Conservation (phyloP, 306 rosid species). For the Cicer bijugum region DNA sequence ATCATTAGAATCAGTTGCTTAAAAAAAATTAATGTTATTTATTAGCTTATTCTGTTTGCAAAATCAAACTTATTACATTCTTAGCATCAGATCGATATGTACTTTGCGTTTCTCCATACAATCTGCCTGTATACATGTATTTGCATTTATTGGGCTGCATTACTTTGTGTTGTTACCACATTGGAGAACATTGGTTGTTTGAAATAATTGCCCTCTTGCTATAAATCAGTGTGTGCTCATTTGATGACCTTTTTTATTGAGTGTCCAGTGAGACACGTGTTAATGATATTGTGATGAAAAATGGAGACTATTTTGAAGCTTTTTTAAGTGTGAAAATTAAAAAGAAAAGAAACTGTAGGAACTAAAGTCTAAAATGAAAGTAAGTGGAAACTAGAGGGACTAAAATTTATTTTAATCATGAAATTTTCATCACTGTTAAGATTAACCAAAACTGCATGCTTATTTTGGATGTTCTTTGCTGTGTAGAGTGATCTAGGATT, state of each 20-base stretch:
- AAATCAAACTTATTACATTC: constrained; percentile 9
- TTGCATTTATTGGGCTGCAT: background rate
- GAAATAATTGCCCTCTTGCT: constrained; percentile 15
- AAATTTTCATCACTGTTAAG: background rate
- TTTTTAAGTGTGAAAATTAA: background rate
- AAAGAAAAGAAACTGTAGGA: background rate
- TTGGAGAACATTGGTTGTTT: background rate
- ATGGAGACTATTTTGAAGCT: constrained; percentile 16
- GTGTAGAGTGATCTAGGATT: background rate
- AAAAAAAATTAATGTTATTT: constrained; percentile 14
- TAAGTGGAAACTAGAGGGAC: constrained; percentile 1
- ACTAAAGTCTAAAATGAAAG: background rate
- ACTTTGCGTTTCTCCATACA: background rate
- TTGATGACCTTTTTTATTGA: background rate
- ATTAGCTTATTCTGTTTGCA: constrained; percentile 20
- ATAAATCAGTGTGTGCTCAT: background rate
- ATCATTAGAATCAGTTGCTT: constrained; percentile 3
- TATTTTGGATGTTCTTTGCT: constrained; percentile 27
- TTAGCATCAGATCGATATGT: background rate
- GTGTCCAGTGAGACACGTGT: background rate
- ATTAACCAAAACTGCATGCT: constrained; percentile 25
- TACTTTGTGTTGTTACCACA: background rate
- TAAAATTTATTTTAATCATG: background rate
- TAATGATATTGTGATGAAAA: background rate
- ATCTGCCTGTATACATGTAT: constrained; percentile 16